These are phyloP conservation scores for Microbotryum intermedium DNA, from an alignment of 1,284 basidiomycete species.

Conservation along the genomic window DNA sequence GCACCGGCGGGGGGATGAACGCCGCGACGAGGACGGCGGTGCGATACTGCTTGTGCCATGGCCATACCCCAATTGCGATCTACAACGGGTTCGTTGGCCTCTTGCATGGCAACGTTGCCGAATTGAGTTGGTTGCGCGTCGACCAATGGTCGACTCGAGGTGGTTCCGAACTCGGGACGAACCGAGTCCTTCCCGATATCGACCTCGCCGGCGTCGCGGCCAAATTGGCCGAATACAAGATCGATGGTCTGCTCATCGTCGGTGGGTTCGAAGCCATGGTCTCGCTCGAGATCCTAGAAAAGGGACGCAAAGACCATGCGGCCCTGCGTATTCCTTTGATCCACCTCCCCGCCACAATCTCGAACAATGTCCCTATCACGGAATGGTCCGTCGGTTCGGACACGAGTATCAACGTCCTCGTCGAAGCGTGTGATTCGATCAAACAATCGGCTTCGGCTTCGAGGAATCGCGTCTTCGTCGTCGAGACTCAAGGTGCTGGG, in stretches of 20 bases:
- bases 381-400: conserved; percentile 93
- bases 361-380: conserved; percentile 95
- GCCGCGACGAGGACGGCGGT: conserved; percentile 90
- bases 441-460: conserved; percentile 95
- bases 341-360: conserved; percentile 69
- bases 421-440: conserved; percentile 94
- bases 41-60: conserved; percentile 83
- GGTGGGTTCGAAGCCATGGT: conserved; percentile 95
- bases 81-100: conserved; percentile 94
- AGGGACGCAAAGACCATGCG: conserved; percentile 71
- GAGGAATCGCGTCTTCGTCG: conserved; percentile 89
- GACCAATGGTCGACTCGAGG: conserved; percentile 94
- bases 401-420: conserved; percentile 92
- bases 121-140: conserved; percentile 91
- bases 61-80: conserved; percentile 81
- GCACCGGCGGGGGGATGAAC: conserved; percentile 99
- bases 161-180: conserved; percentile 97
- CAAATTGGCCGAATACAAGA: conserved; percentile 76
- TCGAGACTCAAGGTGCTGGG: conserved; percentile 92
- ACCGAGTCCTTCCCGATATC: conserved; percentile 73
- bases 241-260: conserved; percentile 79
- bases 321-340: conserved; percentile 88
- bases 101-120: conserved; percentile 75
- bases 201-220: conserved; percentile 80
- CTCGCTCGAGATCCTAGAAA: conserved; percentile 66